Base-by-base conservation (phyloP, 805 yeast genomes). In the Sugiyamaella smithiae region DNA sequence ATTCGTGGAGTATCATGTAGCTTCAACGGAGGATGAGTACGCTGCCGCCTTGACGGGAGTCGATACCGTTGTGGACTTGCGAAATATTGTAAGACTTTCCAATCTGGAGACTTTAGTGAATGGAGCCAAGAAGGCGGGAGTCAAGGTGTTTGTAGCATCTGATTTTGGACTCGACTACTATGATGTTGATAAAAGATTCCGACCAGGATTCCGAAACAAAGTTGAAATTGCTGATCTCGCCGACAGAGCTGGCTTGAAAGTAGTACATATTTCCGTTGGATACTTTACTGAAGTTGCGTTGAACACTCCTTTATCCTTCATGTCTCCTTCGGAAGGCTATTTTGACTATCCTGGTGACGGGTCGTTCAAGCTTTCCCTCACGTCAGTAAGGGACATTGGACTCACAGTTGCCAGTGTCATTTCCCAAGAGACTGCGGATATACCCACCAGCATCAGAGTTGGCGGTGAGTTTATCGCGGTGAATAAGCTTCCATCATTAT, bases 141-240 rank as follows among this genome's bases (percentile, higher is more conserved):
- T 80, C 43, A 74, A 75, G 58, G 59, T 78, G 28, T 81, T 71
- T 65, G 73, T 80, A 54, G 84, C 85, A 26, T 75, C 83, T 1
- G 85, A 80, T 57, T 82, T 76, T 56, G 88, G 87, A 35, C 57
- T 69, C 19, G 80, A 78, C 46, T 42, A 50, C 37, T 43, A 48
- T 32, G 24, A 32, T 24, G 33, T 40, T 17, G 44, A 36, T 5
- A 45, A 24, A 17, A 26, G 43, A 37, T 12, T 20, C 28, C 22
- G 43, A 6, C 2, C 43, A 53, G 14, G 47, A 40, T 8, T 14
- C 26, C 26, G 37, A 38, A 28, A 22, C 17, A 14, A 35, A 19
- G 16, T 12, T 4, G 19, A 45, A 9, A 11, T 45, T 19, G 45
- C 49, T 5, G 52, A 28, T 12, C 36, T 47, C 16, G 64, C 64